Evolutionary conservation across 2,329 filamentous ascomycete species (phyloP).

Genomic region (Arthroderma uncinatum): DNA sequence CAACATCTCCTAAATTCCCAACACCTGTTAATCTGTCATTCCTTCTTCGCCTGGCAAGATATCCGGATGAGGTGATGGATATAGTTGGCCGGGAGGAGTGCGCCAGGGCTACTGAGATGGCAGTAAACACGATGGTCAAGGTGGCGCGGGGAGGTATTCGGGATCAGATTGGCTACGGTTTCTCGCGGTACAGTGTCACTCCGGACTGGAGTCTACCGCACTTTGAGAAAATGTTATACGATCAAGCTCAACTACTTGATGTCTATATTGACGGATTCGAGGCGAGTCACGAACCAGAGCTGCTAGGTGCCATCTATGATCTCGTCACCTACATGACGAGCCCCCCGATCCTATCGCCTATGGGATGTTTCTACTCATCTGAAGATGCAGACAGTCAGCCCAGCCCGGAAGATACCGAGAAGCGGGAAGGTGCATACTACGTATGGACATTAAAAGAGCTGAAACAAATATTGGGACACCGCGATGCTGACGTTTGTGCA

Average conservation of each 20-base stretch:
- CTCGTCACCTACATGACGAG: constrained; percentile 76
- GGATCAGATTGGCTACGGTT: constrained; percentile 67
- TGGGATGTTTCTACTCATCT: constrained; percentile 73
- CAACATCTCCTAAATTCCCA: constrained; percentile 71
- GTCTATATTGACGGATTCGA: constrained; percentile 82
- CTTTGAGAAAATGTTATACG: constrained; percentile 94
- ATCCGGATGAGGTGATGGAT: constrained; percentile 62
- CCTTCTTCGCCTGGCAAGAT: constrained; percentile 61
- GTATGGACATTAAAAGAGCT: constrained; percentile 88
- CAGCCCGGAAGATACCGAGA: constrained; percentile 62
- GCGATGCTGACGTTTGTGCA: constrained; percentile 62
- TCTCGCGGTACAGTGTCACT: constrained; percentile 79
- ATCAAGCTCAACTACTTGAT: constrained; percentile 75
- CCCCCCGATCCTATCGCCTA: constrained; percentile 52
- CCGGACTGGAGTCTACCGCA: constrained; percentile 87
- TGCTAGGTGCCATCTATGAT: constrained; percentile 68
- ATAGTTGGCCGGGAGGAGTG: constrained; percentile 80
- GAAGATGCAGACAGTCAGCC: constrained; percentile 83
- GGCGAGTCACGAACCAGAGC: constrained; percentile 54
- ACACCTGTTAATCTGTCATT: constrained; percentile 79
- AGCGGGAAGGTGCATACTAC: constrained; percentile 86
- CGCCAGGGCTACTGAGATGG: constrained; percentile 63
- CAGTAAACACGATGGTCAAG: constrained; percentile 63
- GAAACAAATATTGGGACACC: constrained; percentile 58
- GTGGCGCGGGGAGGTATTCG: constrained; percentile 64